Conservation (phyloP, 352 stramenopile genomes). For the Phytophthora boehmeriae region DNA sequence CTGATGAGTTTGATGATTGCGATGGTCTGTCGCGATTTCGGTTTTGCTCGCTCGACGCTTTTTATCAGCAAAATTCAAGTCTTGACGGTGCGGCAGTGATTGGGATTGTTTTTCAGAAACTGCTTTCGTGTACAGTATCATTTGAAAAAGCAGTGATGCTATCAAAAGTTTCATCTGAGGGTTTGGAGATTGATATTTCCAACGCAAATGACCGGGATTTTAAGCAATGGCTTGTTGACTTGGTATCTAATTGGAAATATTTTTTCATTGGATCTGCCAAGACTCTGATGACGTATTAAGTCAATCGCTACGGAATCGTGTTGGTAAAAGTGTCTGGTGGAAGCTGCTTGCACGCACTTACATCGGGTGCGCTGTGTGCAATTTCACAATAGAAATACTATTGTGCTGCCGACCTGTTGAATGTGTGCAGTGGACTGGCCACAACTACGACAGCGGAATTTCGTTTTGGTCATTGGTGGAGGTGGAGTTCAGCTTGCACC, state of each 20-base stretch:
- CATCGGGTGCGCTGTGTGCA: constrained; percentile 58
- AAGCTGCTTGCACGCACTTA: constrained; percentile 49
- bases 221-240: constrained; percentile 44
- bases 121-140: constrained; percentile 49
- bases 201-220: constrained; percentile 30
- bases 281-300: constrained; percentile 29
- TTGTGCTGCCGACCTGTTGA: constrained; percentile 7
- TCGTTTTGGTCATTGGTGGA: constrained; percentile 62
- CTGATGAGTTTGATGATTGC: constrained; percentile 35
- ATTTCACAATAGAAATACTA: constrained; percentile 44
- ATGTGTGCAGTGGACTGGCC: neutral
- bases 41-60: constrained; percentile 44
- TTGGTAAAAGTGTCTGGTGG: constrained; percentile 43
- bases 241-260: constrained; percentile 59
- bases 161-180: constrained; percentile 30
- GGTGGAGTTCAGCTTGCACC: constrained; percentile 59
- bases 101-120: constrained; percentile 52
- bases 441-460: constrained; percentile 9
- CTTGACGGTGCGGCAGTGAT: constrained; percentile 46
- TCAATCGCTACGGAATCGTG: constrained; percentile 9
- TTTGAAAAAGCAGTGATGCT: constrained; percentile 39
- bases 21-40: constrained; percentile 34
- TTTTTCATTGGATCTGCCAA: constrained; percentile 68
- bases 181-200: constrained; percentile 21
- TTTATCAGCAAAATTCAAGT: constrained; percentile 60